Evolutionary conservation across 73 alveolate species (phyloP), one percentile per base, ranked within the genome.

Genomic region (Urostyla sp.): DNA sequence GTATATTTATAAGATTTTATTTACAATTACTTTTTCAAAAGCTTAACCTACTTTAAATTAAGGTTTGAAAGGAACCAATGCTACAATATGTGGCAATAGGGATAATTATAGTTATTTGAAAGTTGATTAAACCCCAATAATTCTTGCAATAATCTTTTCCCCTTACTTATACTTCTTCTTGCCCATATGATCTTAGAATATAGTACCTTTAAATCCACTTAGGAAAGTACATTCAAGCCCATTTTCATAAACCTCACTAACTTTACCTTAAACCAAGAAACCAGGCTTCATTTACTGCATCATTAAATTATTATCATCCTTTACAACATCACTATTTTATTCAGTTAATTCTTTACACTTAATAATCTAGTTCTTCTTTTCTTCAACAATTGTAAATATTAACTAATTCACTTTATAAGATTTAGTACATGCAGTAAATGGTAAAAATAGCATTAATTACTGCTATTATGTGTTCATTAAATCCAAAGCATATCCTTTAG

Each of bases 231-330:
- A 57, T 20, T 45, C 75, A 18, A 84, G 58, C 10, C 92, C 92
- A 60, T 84, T 84, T 28, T 84, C 92, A 13, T 74, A 44, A 7
- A 50, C 16, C 16, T 54, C 43, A 10, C 40, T 34, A 0, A 84
- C 79, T 24, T 58, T 84, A 6, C 85, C 72, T 28, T 44, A 49
- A 28, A 84, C 92, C 49, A 84, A 18, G 54, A 84, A 84, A 0
- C 88, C 92, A 23, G 92, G 92, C 55, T 84, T 84, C 18, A 84
- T 56, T 20, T 52, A 54, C 30, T 84, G 88, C n/a, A 75, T 44
- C 44, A 66, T 60, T 27, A 83, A 8, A 13, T 73, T 87, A 13
- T 79, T 66, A 1, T 18, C n/a, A 28, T 60, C 32, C 54, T 46
- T 23, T 6, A 7, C n/a, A n/a, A n/a, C n/a, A n/a, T n/a, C n/a